Conservation (phyloP, 2,329 filamentous ascomycete species). For the Colletotrichum caudatum region DNA sequence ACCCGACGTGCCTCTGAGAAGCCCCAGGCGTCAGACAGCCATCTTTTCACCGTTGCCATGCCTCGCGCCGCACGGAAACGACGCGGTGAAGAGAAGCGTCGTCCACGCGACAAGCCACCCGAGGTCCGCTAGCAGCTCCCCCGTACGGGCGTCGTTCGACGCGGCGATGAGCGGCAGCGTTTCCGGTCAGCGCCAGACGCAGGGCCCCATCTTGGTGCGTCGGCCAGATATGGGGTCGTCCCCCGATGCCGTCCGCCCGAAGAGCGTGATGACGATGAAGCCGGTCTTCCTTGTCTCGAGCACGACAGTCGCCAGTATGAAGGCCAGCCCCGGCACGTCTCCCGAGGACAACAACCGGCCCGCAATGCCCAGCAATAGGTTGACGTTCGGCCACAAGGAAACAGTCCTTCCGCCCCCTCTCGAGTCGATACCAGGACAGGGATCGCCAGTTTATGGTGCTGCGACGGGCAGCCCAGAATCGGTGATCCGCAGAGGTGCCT, state of each 20-base stretch:
- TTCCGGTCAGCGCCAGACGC: slow-evolving; percentile 1
- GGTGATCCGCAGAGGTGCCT: neutral
- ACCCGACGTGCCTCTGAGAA: slow-evolving; percentile 20
- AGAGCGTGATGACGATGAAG: slow-evolving; percentile 42
- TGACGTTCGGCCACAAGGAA: slow-evolving; percentile 29
- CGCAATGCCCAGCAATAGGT: slow-evolving; percentile 19
- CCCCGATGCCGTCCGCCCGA: slow-evolving; percentile 30
- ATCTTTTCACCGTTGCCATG: slow-evolving; percentile 21
- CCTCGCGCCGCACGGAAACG: neutral
- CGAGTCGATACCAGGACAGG: slow-evolving; percentile 21
- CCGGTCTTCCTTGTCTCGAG: slow-evolving; percentile 37
- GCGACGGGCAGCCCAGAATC: slow-evolving; percentile 9
- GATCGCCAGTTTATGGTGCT: slow-evolving; percentile 8
- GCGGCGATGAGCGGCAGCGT: slow-evolving; percentile 10
- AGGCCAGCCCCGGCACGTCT: slow-evolving; percentile 36
- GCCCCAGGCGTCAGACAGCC: slow-evolving; percentile 18
- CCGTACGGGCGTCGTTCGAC: slow-evolving; percentile 22
- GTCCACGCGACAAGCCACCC: slow-evolving; percentile 8
- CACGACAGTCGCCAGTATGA: slow-evolving; percentile 38
- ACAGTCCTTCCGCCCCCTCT: slow-evolving; percentile 38
- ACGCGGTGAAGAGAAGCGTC: neutral
- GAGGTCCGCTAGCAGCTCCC: slow-evolving; percentile 30
- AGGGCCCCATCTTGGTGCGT: slow-evolving; percentile 26
- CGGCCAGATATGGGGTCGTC: slow-evolving; percentile 4
- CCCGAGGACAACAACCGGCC: slow-evolving; percentile 35